Percentiles rank a stretch among this genome's conserved stretches.
phyloP scores from a whole-genome alignment of 148 eudicot genomes.

The Persicaria maculosa region DNA sequence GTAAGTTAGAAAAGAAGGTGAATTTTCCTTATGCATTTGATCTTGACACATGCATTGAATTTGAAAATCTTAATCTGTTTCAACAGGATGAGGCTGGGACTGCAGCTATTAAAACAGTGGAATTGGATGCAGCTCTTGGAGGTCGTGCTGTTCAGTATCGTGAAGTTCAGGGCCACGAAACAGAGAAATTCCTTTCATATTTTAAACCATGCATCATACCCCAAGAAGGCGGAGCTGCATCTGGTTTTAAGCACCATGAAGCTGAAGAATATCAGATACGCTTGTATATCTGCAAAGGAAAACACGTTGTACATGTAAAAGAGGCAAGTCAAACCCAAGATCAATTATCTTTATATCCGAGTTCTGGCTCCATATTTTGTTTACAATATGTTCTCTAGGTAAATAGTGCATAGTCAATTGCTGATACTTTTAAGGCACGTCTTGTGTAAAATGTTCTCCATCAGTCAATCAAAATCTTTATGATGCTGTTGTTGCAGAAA shows the following conservation, averaged over 20 bases:
- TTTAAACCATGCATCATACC: constrained; percentile 98
- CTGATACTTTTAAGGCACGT: too few relatives aligned
- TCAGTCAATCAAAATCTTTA: too few relatives aligned
- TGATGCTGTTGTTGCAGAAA: too few relatives aligned
- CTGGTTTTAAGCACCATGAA: constrained; percentile 81
- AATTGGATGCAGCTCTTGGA: constrained; percentile 94
- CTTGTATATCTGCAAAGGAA: constrained; percentile 77
- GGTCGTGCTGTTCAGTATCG: constrained; percentile 98
- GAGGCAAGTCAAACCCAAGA: constrained; percentile 54
- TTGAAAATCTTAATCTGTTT: not conserved
- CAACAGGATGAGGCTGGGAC: constrained; percentile 91
- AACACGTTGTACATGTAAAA: constrained; percentile 92
- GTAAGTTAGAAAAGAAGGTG: constrained; percentile 30
- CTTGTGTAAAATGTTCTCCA: too few relatives aligned
- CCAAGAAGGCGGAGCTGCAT: constrained; percentile 80
- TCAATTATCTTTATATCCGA: not conserved
- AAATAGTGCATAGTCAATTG: not conserved
- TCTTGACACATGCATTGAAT: not conserved
- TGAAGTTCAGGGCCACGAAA: constrained; percentile 97
- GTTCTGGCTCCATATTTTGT: not conserved
- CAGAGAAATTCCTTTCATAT: constrained; percentile 95
- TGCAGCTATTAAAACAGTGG: constrained; percentile 85
- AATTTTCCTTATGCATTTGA: constrained; percentile 1
- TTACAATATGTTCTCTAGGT: not conserved
- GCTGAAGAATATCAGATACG: constrained; percentile 59